Percentiles rank a stretch among this genome's conserved stretches.
phyloP scores from a whole-genome alignment of 1,139 yeast species.

The Geotrichum restrictum region DNA sequence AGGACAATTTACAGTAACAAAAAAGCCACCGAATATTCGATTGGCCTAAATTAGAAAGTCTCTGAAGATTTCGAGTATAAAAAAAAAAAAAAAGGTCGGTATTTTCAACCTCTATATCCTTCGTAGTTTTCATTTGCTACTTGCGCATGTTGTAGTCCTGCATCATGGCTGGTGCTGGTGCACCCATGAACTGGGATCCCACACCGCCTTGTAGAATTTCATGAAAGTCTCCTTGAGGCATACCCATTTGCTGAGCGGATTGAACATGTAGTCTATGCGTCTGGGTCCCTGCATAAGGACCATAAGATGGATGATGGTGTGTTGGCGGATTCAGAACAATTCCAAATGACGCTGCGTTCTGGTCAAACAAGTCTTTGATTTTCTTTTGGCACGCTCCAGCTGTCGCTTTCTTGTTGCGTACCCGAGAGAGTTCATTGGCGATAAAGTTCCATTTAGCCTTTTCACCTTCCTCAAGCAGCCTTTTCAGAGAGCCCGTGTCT shows the following conservation, averaged over 20 bases:
- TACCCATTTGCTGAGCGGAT: background rate
- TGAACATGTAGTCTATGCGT: background rate
- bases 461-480: slow-evolving; percentile 63
- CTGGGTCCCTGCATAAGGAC: background rate
- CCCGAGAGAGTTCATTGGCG: slow-evolving; percentile 57
- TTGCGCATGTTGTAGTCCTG: slow-evolving; percentile 1
- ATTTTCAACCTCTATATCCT: background rate
- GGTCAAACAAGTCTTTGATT: slow-evolving; percentile 51
- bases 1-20: background rate
- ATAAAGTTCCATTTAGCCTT: slow-evolving; percentile 66
- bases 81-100: no score
- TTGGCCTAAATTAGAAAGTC: no score
- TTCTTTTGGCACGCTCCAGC: slow-evolving; percentile 56
- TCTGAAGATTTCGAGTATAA: background rate
- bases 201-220: background rate
- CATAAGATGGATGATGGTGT: background rate
- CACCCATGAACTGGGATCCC: background rate
- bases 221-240: background rate
- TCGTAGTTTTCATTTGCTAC: background rate
- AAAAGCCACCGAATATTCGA: no score
- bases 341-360: slow-evolving; percentile 57
- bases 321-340: slow-evolving; percentile 9
- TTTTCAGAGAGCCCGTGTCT: slow-evolving; percentile 52
- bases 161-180: slow-evolving; percentile 2
- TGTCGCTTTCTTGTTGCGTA: slow-evolving; percentile 55